phyloP scores from a whole-genome alignment of 768 basidiomycete genomes.

The Rhizopogon sp. region DNA sequence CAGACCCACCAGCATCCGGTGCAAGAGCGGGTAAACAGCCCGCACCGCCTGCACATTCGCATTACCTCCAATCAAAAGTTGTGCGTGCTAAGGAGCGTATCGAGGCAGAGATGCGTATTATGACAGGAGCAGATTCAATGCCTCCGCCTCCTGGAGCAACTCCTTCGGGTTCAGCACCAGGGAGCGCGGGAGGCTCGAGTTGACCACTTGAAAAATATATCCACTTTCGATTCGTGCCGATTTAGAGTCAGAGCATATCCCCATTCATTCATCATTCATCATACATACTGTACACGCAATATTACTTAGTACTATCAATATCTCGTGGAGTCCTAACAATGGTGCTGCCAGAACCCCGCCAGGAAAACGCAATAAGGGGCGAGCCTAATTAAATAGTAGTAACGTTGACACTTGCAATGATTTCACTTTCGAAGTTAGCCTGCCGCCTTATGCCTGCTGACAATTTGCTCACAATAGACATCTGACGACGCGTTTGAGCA shows the following conservation, averaged over 20 bases:
- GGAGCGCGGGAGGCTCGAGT: slow-evolving; percentile 15
- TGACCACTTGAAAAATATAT: slow-evolving; percentile 15
- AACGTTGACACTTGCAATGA: too few species aligned
- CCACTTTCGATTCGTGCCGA: slow-evolving; percentile 6
- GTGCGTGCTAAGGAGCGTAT: slow-evolving; percentile 90
- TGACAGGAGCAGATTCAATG: slow-evolving; percentile 13
- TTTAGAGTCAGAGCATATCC: slow-evolving; percentile 12
- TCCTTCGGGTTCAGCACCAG: slow-evolving; percentile 10
- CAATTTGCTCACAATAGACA: too few species aligned
- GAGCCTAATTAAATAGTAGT: too few species aligned
- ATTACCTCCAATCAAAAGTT: slow-evolving; percentile 98
- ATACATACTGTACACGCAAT: slow-evolving; percentile 11
- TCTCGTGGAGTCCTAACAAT: background rate
- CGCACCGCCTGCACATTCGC: slow-evolving; percentile 55
- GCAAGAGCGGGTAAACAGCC: slow-evolving; percentile 36
- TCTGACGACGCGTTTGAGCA: background rate
- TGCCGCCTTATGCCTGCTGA: too few species aligned
- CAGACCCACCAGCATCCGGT: slow-evolving; percentile 38
- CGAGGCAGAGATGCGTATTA: slow-evolving; percentile 68
- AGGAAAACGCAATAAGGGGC: too few species aligned
- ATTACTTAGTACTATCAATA: background rate
- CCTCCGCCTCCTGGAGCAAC: slow-evolving; percentile 13
- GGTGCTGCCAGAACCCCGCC: too few species aligned
- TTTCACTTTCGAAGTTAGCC: too few species aligned
- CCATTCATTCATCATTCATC: slow-evolving; percentile 25